Base-by-base conservation (phyloP, 202 grass and related monocot genomes). In the Musa balbisiana region DNA sequence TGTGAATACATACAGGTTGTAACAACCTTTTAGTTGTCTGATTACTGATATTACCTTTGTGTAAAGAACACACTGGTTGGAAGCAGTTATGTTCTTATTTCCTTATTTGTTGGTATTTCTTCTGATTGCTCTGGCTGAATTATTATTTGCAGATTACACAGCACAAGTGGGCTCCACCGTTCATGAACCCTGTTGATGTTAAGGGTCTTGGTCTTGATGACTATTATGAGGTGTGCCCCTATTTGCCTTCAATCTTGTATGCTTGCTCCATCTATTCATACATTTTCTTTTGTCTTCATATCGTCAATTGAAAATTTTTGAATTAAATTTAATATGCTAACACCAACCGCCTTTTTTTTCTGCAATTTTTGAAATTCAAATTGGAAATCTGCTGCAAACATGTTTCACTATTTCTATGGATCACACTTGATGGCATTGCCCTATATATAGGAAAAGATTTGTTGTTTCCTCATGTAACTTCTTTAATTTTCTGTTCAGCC, bases 101-200 rank as follows among this genome's bases (percentile, higher is more conserved):
- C 27, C 73, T 80, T 24, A 64, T 9, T 5, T 53, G 52, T 82
- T 53, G 23, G 2, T 50, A 33, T 52, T 43, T 80, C 77, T 19
- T 27, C 62, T 81, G 76, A 72, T 78, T 51, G 19, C 79, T 53
- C 82, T 84, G 10, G 3, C 49, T 76, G 66, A 33, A 59, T 74
- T 51, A 2, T 55, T 76, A 52, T 62, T 82, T 26, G 58, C 83
- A 97, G 93, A 84, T 97, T 73, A 89, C 84, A 29, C 75, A 73
- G 76, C 73, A 93, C 68, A 82, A 89, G 72, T 84, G 83, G 83
- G 81, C 93, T 3, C 68, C 59, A 52, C 93, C 88, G 73, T 93
- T 97, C 89, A 67, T 91, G 82, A 49, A 91, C 3, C 93, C 93
- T 2, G 93, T 97, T 69, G 93, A 97, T 79, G 88, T 87, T 76